These are phyloP conservation scores for Lodderomyces metapsilosis DNA, from an alignment of 1,139 yeast genomes.

Conservation along the genomic window DNA sequence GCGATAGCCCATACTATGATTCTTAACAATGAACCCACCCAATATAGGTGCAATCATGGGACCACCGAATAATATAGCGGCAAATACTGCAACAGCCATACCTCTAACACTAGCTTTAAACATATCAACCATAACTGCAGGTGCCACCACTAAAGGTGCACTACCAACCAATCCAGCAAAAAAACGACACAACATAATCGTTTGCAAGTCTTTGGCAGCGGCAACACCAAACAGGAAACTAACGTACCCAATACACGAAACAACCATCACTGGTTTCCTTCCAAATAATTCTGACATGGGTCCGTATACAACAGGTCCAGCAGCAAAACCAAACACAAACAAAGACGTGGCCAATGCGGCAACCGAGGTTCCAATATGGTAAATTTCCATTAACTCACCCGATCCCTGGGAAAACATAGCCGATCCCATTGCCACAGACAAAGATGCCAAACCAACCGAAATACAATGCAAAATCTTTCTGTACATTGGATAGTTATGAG, in stretches of 20 bases:
- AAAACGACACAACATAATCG: constrained; percentile 41
- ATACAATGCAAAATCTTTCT: constrained; percentile 27
- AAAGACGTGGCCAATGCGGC: constrained; percentile 41
- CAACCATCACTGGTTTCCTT: constrained; percentile 29
- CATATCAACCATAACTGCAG: constrained; percentile 43
- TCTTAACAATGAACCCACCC: constrained; percentile 35
- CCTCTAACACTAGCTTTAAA: constrained; percentile 36
- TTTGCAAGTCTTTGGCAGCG: constrained; percentile 38
- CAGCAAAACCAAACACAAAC: constrained; percentile 43
- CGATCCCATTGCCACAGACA: constrained; percentile 48
- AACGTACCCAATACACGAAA: constrained; percentile 30
- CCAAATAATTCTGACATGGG: constrained; percentile 44
- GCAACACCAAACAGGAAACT: constrained; percentile 41
- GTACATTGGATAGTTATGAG: constrained; percentile 44
- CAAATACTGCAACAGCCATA: constrained; percentile 32
- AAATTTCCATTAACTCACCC: constrained; percentile 23
- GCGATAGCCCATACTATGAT: constrained; percentile 48
- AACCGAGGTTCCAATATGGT: constrained; percentile 31
- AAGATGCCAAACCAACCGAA: constrained; percentile 33
- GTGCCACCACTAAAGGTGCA: constrained; percentile 43
- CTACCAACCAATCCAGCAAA: constrained; percentile 43
- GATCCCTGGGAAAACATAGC: constrained; percentile 39
- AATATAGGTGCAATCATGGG: constrained; percentile 47
- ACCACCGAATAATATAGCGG: constrained; percentile 41
- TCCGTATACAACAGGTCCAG: constrained; percentile 45